Base-by-base conservation (phyloP, 129 eudicot genomes). In the Gnaphalium uliginosum region DNA sequence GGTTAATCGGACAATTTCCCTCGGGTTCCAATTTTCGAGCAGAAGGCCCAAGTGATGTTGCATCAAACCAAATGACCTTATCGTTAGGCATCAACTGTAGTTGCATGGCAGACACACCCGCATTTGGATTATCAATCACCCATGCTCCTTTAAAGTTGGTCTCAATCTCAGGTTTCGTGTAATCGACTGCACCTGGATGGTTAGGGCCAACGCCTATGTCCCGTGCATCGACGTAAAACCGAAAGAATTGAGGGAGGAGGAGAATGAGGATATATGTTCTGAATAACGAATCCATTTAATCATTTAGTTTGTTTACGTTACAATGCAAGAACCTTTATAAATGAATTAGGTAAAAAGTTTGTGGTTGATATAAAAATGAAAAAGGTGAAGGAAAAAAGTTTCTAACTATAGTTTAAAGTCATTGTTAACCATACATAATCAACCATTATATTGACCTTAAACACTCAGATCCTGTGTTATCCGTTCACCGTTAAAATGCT, bases 81-180 rank as follows among this genome's bases (percentile, higher is more conserved):
- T 85, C 83, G 30, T 87, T 85, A 1, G 97, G 96, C 97, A 94
- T 85, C 69, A 94, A 54, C 41, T 94, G 97, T 61, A 88, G 30
- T 24, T 93, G 98, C 98, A 93, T 93, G 67, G 97, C 93, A 0
- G 86, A 74, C 11, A 93, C 97, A 19, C 97, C 97, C 0, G 79
- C 84, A 80, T 86, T 83, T 2, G 19, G 41, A 25, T 50, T 23
- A 62, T 83, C 82, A 4, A 88, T 23, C 43, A 66, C 71, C 92
- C 94, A 91, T 8, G 15, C 6, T 3, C 97, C 95, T 18, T 21
- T 50, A 50, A 21, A 81, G 0, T 72, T 48, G 2, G 79, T 80
- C 72, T 70, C 73, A 6, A 74, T 59, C 35, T 78, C 82, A 4
- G 80, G 83, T 5, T 72, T 85, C 15, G 46, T 51, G 37, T 59